These are phyloP conservation scores for Aurinia saxatilis DNA, from an alignment of 345 rosid genomes.

Conservation along the genomic window DNA sequence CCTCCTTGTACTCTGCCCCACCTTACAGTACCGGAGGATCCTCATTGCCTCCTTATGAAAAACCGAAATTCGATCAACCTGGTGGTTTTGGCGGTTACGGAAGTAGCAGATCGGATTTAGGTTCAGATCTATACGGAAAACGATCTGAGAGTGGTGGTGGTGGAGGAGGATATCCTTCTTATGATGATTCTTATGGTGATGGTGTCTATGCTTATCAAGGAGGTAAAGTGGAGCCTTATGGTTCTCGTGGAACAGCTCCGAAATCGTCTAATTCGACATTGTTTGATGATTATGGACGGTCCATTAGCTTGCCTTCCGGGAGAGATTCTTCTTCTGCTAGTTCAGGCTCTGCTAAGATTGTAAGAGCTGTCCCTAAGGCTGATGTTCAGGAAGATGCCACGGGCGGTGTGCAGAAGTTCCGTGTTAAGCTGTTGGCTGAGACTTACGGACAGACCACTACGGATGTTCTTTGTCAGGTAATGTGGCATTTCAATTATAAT, in stretches of 20 bases:
- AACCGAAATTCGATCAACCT: constrained; percentile 54
- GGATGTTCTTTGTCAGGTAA: constrained; percentile 96
- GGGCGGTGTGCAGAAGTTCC: constrained; percentile 89
- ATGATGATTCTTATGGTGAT: constrained; percentile 63
- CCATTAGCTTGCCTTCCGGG: constrained; percentile 52
- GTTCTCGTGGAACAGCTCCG: constrained; percentile 87
- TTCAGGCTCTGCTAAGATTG: constrained; percentile 59
- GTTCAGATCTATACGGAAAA: constrained; percentile 59
- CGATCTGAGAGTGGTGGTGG: constrained; percentile 45
- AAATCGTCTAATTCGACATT: constrained; percentile 61
- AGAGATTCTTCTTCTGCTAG: constrained; percentile 44
- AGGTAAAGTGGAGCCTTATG: constrained; percentile 82
- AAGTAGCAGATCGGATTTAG: constrained; percentile 43
- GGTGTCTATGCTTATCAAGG: constrained; percentile 87
- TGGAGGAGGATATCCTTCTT: constrained; percentile 28
- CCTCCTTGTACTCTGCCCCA: constrained; percentile 41
- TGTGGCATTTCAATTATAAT: no score
- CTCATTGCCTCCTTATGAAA: constrained; percentile 41
- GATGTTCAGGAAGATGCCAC: constrained; percentile 73
- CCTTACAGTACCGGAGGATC: constrained; percentile 30
- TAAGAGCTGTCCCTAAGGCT: constrained; percentile 84
- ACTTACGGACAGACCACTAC: constrained; percentile 73
- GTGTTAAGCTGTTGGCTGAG: constrained; percentile 88
- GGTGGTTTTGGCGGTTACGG: constrained; percentile 38
- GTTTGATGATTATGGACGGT: constrained; percentile 92